Conservation (phyloP, 2,329 filamentous ascomycete species). For the Trichophyton schoenleinii region DNA sequence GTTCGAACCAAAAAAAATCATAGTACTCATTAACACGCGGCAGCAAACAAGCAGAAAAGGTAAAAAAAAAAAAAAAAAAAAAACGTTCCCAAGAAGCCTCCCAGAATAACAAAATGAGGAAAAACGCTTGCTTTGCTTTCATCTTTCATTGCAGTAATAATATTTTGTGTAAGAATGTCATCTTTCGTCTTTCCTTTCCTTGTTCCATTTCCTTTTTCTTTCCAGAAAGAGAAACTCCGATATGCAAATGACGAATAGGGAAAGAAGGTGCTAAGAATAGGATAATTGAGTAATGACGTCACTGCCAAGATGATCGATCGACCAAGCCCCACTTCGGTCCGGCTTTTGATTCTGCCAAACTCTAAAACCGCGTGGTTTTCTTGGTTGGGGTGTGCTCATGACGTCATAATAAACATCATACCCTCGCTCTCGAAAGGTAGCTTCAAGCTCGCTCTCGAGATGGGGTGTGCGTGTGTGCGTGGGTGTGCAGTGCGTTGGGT, state of each 20-base stretch:
- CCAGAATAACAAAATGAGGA: background rate
- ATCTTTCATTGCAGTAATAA: background rate
- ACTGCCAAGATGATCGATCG: background rate
- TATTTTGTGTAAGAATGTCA: background rate
- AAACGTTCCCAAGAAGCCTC: background rate
- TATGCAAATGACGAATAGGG: background rate
- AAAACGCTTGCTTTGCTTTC: background rate
- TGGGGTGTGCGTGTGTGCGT: too few relatives aligned
- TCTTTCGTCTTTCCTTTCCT: background rate
- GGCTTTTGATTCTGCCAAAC: constrained; percentile 1
- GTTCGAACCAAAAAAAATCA: too few relatives aligned
- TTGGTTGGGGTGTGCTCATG: background rate
- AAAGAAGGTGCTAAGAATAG: background rate
- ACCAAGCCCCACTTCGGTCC: background rate
- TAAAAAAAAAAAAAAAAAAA: too few relatives aligned
- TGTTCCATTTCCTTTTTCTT: background rate
- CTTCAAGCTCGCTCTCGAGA: background rate
- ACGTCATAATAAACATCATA: constrained; percentile 1
- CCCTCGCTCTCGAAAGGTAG: background rate
- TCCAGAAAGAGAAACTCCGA: background rate
- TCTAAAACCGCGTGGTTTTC: background rate
- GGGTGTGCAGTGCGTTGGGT: background rate
- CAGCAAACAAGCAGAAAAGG: too few relatives aligned
- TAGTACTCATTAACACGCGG: too few relatives aligned
- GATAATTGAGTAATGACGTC: background rate